phyloP scores from a whole-genome alignment of 208 protist species.

The Leptomonas seymouri region DNA sequence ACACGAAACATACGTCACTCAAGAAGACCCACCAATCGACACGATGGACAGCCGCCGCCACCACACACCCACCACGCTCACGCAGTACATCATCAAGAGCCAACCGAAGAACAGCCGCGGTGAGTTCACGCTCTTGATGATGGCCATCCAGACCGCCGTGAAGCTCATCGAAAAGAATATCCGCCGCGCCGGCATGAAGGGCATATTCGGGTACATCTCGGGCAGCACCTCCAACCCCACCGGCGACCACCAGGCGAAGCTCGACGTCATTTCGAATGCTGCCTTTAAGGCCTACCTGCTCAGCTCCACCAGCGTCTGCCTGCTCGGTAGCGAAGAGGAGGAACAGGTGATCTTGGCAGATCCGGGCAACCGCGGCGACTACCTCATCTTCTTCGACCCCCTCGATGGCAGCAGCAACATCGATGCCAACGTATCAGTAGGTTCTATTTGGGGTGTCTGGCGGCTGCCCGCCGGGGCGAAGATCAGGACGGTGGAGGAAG shows the following conservation, averaged over 20 bases:
- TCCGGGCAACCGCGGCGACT: conserved; percentile 70
- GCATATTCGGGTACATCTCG: conserved; percentile 78
- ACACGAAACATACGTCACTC: background rate
- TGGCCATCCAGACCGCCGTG: conserved; percentile 87
- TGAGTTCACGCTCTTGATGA: conserved; percentile 91
- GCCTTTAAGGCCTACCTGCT: conserved; percentile 89
- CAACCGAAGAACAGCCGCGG: conserved; percentile 78
- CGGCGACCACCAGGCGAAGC: conserved; percentile 84
- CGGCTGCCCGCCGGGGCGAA: conserved; percentile 73
- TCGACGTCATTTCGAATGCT: conserved; percentile 88
- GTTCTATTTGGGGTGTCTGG: conserved; percentile 94
- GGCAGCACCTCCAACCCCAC: conserved; percentile 64
- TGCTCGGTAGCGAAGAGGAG: conserved; percentile 88
- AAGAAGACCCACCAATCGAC: background rate
- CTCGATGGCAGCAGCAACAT: conserved; percentile 98
- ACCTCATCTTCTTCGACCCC: conserved; percentile 96
- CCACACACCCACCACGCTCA: conserved; percentile 61
- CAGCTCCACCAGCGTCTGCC: conserved; percentile 67
- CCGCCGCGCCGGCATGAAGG: conserved; percentile 80
- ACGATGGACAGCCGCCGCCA: conserved; percentile 24
- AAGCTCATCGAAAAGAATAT: conserved; percentile 91
- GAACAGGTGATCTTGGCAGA: conserved; percentile 77
- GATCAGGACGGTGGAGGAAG: conserved; percentile 76
- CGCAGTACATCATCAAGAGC: conserved; percentile 86
- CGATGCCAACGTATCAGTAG: conserved; percentile 97